Percentiles rank a stretch among this genome's conserved stretches.
phyloP scores from a whole-genome alignment of 306 rosid species.

The Gillenia trifoliata region DNA sequence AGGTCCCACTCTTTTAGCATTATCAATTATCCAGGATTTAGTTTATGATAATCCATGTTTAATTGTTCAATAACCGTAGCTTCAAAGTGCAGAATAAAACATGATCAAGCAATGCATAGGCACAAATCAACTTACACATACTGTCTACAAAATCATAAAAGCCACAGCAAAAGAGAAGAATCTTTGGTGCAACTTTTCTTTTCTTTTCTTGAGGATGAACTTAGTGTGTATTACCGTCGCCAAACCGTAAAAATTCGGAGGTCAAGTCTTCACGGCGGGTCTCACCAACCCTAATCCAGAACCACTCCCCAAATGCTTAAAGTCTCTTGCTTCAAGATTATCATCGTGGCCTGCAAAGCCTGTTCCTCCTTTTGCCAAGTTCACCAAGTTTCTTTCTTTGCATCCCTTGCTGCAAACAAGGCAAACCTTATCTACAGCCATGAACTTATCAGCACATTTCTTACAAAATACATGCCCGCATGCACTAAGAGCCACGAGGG shows the following conservation, averaged over 20 bases:
- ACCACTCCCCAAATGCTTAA: conserved; percentile 98
- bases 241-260: not conserved
- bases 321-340: conserved; percentile 84
- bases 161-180: not conserved
- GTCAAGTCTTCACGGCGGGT: conserved; percentile 78
- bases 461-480: conserved; percentile 95
- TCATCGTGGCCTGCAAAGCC: conserved; percentile 87
- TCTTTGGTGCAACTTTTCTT: not conserved
- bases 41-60: not conserved
- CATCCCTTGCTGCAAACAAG: conserved; percentile 85
- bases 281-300: conserved; percentile 90
- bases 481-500: conserved; percentile 84
- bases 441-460: conserved; percentile 86
- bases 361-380: conserved; percentile 82
- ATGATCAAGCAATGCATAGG: not conserved
- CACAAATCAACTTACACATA: not conserved
- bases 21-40: not conserved
- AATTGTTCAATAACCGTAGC: not conserved
- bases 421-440: conserved; percentile 87
- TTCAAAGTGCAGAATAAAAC: not conserved
- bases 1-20: not conserved
- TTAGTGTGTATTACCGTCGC: not conserved
- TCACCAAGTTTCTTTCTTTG: conserved; percentile 75
- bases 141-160: not conserved
- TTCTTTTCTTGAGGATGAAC: not conserved